phyloP scores from a whole-genome alignment of 371 early-diverging fungal species.

The Dichotomocladium elegans region DNA sequence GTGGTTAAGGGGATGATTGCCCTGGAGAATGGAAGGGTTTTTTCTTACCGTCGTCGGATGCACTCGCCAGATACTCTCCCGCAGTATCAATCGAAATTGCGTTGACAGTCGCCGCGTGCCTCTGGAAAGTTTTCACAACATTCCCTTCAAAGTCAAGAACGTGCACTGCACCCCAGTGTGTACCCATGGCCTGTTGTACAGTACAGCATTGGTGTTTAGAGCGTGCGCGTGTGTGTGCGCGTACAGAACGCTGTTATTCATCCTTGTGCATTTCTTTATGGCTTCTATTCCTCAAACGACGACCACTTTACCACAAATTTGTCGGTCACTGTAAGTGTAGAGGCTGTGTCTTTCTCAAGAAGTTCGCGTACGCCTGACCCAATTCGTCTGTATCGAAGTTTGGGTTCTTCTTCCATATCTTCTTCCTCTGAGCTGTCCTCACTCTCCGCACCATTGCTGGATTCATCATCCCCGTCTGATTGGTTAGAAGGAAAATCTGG shows the following conservation, averaged over 20 bases:
- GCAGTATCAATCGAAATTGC: constrained; percentile 77
- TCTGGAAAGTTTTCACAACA: constrained; percentile 71
- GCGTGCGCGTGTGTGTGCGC: too few species aligned
- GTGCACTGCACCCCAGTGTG: constrained; percentile 90
- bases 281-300: neutral
- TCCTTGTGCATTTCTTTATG: neutral
- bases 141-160: constrained; percentile 93
- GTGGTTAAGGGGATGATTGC: constrained; percentile 3
- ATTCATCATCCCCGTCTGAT: constrained; percentile 8
- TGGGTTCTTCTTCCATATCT: constrained; percentile 82
- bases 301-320: constrained; percentile 71
- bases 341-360: constrained; percentile 85
- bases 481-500: neutral
- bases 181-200: constrained; percentile 81
- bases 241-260: neutral
- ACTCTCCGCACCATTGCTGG: constrained; percentile 33
- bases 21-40: neutral
- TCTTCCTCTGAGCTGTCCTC: constrained; percentile 52
- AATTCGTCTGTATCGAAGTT: constrained; percentile 84
- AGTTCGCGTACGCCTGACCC: constrained; percentile 69
- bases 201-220: too few species aligned
- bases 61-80: constrained; percentile 89
- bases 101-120: constrained; percentile 82
- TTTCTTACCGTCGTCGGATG: constrained; percentile 85
- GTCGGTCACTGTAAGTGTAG: constrained; percentile 72